These are phyloP conservation scores for Umbilicus rupestris DNA, from an alignment of 164 flowering plant genomes.

Conservation along the genomic window DNA sequence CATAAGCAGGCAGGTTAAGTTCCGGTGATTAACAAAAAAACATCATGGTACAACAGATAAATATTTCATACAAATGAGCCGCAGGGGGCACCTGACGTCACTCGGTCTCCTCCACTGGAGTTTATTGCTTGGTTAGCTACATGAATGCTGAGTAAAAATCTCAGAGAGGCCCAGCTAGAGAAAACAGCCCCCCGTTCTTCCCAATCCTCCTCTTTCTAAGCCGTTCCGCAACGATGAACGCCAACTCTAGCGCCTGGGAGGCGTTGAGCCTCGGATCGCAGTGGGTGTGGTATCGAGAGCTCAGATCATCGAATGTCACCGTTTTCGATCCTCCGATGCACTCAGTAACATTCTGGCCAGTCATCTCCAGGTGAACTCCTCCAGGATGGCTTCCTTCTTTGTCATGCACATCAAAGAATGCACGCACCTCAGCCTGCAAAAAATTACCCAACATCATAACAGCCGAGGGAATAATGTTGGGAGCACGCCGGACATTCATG, in stretches of 20 bases:
- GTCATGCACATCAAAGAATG: conserved; percentile 10
- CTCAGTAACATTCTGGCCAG: conserved; percentile 7
- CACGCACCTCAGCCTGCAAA: conserved; percentile 9
- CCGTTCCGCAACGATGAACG: conserved; percentile 8
- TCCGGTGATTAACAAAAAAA: too few relatives aligned
- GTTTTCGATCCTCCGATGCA: conserved; percentile 4
- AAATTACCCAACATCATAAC: background rate
- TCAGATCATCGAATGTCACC: conserved; percentile 5
- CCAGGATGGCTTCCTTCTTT: conserved; percentile 11
- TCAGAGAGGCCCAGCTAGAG: background rate
- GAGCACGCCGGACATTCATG: background rate
- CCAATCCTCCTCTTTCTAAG: conserved; percentile 9
- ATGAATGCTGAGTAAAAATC: background rate
- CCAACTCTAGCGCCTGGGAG: conserved; percentile 4
- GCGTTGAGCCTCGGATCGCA: conserved; percentile 8
- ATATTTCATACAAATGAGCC: too few relatives aligned
- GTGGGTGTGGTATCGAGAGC: conserved; percentile 5
- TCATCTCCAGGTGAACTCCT: conserved; percentile 5
- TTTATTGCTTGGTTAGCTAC: too few relatives aligned
- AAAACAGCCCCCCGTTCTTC: conserved; percentile 3
- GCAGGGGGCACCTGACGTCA: too few relatives aligned
- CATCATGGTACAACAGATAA: too few relatives aligned
- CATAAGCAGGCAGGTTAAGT: too few relatives aligned
- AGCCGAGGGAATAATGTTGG: background rate
- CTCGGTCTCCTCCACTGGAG: too few relatives aligned